Evolutionary conservation across 2,329 filamentous ascomycete genomes (phyloP).

Genomic region (Trichoderma harzianum): DNA sequence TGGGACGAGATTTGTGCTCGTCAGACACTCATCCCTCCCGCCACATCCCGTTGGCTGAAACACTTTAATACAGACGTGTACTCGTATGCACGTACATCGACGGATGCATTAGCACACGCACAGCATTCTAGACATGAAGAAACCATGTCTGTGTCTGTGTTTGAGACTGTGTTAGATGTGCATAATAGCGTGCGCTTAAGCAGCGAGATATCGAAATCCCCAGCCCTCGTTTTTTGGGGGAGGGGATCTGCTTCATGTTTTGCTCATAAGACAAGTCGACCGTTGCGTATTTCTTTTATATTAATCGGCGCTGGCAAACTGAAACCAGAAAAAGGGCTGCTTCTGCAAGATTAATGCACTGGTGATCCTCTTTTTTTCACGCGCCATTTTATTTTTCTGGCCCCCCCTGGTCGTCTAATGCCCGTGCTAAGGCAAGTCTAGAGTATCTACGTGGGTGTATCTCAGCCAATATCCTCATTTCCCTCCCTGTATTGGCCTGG

Average conservation of each 20-base stretch:
- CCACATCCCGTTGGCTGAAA: background rate
- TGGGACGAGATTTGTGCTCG: background rate
- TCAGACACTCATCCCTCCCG: background rate
- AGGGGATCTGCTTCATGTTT: slow-evolving; percentile 1
- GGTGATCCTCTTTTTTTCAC: background rate
- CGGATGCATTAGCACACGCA: background rate
- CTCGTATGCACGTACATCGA: background rate
- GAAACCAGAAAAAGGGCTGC: background rate
- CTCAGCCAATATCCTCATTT: background rate
- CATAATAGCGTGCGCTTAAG: background rate
- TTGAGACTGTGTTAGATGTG: slow-evolving; percentile 4
- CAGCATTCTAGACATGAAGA: background rate
- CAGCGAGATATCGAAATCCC: background rate
- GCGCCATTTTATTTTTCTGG: background rate
- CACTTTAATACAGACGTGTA: background rate
- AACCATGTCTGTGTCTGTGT: background rate
- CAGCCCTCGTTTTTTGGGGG: background rate
- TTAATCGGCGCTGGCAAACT: background rate
- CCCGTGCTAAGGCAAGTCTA: background rate
- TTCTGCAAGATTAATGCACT: background rate
- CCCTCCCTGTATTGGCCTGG: background rate
- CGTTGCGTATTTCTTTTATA: background rate
- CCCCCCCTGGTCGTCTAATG: background rate
- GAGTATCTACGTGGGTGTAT: background rate
- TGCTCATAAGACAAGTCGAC: background rate